Evolutionary conservation across 331 rosid species (phyloP), one percentile per base, ranked within the genome.

Genomic region (Stylosanthes scabra): DNA sequence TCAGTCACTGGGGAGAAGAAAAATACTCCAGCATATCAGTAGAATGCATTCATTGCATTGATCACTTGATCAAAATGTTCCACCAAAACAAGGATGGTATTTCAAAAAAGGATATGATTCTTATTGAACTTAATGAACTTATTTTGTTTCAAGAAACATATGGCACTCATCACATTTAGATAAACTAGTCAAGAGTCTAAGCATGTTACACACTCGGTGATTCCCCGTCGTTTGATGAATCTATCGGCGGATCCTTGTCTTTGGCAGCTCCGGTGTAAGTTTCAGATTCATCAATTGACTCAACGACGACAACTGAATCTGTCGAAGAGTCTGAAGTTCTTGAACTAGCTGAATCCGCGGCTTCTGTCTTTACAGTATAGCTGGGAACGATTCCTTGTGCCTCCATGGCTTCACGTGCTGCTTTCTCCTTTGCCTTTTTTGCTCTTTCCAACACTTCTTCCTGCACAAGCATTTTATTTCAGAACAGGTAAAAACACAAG

Each of bases 361-460:
- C 72, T 28, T 59, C 65, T 34, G 76, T 29, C 10, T 68, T 60
- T 44, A 40, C 81, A 2, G 52, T 45, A 63, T 82, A 11, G 71
- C 61, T 70, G 39, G 89, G 41, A 59, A 78, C 1, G 3, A 80
- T 81, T 27, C 88, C 91, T 82, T 74, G 89, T 58, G 86, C 83
- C 69, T 88, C 96, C 42, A 41, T n/a, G 25, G 97, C 86, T 60
- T 94, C 91, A 0, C 88, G 83, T 8, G 97, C 97, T 11, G 99
- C 97, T 83, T 84, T 88, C 63, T 92, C 97, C 84, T 88, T 92
- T 2, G 92, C 96, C 72, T 60, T 85, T 85, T 86, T 84, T 56
- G 93, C 99, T 77, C 93, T 90, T 60, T 91, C 91, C 83, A 95
- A 59, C 51, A 95, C 93, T 9, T 92, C 99, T 66, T 83, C 99